phyloP scores from a whole-genome alignment of 306 rosid species.

The Cyamopsis tetragonoloba region DNA sequence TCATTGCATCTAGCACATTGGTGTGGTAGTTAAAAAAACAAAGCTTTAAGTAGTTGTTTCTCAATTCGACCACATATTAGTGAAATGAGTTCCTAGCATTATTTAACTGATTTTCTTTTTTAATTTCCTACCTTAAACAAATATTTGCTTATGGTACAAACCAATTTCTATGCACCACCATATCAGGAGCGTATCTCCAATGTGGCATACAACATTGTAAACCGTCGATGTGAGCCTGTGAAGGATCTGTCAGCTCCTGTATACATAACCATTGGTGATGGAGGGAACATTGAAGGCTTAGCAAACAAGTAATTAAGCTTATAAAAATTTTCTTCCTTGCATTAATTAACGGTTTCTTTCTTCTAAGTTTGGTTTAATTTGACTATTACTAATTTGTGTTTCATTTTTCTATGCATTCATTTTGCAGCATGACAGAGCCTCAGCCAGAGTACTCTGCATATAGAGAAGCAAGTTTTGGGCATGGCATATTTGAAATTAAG shows the following conservation, averaged over 20 bases:
- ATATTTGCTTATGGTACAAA: background rate
- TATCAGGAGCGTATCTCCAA: conserved; percentile 69
- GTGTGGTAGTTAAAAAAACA: too few species aligned
- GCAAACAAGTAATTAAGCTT: conserved; percentile 55
- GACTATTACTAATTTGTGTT: background rate
- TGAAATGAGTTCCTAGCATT: too few species aligned
- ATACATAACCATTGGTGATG: conserved; percentile 74
- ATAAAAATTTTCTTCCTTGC: background rate
- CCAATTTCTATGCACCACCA: background rate
- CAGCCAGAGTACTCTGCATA: conserved; percentile 65
- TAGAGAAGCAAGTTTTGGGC: conserved; percentile 75
- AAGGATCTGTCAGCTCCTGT: conserved; percentile 69
- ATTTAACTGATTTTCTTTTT: background rate
- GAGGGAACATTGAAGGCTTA: conserved; percentile 76
- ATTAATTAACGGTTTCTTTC: background rate
- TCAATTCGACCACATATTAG: too few species aligned
- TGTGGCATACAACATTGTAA: conserved; percentile 49
- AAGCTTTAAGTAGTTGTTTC: too few species aligned
- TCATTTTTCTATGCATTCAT: background rate
- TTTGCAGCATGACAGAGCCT: conserved; percentile 66
- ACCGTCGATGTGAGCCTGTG: conserved; percentile 51
- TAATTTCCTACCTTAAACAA: background rate
- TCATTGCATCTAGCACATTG: too few species aligned
- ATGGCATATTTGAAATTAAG: conserved; percentile 58
- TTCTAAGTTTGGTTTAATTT: background rate